These are phyloP conservation scores for Solanum arcanum DNA, from an alignment of 257 asterid genomes.

Conservation along the genomic window DNA sequence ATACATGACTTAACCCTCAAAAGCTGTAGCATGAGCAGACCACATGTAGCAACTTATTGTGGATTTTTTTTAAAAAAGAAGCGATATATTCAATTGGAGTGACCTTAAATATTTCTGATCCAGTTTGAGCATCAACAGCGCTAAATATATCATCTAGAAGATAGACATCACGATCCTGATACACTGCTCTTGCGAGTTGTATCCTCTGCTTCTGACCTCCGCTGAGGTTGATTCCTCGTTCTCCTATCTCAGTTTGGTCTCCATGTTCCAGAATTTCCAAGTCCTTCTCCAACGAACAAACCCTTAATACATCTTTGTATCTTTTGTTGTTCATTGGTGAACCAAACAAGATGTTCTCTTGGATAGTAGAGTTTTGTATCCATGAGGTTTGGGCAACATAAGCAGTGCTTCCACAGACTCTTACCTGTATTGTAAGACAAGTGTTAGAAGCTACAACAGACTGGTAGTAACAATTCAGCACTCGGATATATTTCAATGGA, in stretches of 20 bases:
- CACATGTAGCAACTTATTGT: neutral
- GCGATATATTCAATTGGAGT: neutral
- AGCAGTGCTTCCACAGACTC: constrained; percentile 65
- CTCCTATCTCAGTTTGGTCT: constrained; percentile 68
- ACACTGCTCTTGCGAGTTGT: constrained; percentile 76
- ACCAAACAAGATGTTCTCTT: constrained; percentile 66
- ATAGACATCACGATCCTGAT: constrained; percentile 62
- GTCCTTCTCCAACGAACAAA: constrained; percentile 58
- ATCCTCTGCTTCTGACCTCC: constrained; percentile 84
- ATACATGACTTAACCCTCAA: neutral
- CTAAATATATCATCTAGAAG: constrained; percentile 72
- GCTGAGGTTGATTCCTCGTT: constrained; percentile 68
- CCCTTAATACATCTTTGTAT: constrained; percentile 36
- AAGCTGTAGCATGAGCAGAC: neutral
- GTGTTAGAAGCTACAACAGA: neutral
- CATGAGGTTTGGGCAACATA: constrained; percentile 68
- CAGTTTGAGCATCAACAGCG: constrained; percentile 94
- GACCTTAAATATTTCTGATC: constrained; percentile 70
- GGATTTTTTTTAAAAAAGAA: neutral
- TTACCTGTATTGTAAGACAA: constrained; percentile 25
- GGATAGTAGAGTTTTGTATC: constrained; percentile 64
- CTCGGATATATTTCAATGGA: neutral
- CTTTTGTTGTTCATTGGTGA: constrained; percentile 38
- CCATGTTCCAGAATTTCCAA: constrained; percentile 54
- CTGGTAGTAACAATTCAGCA: neutral